Conservation (phyloP, 345 rosid species). For the Eucalyptus tenuipes region DNA sequence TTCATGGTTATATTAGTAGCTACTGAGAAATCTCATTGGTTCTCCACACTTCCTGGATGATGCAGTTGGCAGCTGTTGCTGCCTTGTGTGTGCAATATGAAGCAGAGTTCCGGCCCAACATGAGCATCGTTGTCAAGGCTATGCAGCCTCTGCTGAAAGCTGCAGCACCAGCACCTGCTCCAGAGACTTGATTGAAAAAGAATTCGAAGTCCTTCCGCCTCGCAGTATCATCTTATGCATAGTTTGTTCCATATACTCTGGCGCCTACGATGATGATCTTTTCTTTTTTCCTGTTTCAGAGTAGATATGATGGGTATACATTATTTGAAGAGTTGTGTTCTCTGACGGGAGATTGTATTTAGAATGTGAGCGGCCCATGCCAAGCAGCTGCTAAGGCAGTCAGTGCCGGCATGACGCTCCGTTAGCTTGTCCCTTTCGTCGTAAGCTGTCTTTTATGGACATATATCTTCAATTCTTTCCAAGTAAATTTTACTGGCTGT, state of each 20-base stretch:
- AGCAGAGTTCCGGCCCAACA: constrained; percentile 46
- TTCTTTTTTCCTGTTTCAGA: neutral
- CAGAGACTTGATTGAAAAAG: neutral
- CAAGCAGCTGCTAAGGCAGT: neutral
- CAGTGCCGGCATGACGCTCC: neutral
- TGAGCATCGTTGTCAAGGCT: constrained; percentile 40
- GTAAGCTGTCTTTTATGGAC: neutral
- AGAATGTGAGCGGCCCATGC: neutral
- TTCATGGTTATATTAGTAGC: neutral
- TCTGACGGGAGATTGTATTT: neutral
- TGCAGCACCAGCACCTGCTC: constrained; percentile 9
- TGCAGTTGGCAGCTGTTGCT: constrained; percentile 39
- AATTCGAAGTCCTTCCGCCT: neutral
- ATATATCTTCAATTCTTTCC: neutral
- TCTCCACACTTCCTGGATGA: neutral
- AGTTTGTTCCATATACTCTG: neutral
- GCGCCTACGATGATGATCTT: neutral
- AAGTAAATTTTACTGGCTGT: neutral
- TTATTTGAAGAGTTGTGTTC: neutral
- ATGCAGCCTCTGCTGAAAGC: constrained; percentile 34
- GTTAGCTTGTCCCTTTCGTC: neutral
- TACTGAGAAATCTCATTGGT: neutral
- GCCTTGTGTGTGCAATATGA: constrained; percentile 45
- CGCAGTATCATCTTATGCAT: neutral
- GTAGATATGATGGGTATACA: neutral